Evolutionary conservation across 1,139 yeast species (phyloP), one percentile per base, ranked within the genome.

Genomic region (Protomyces inouyei): DNA sequence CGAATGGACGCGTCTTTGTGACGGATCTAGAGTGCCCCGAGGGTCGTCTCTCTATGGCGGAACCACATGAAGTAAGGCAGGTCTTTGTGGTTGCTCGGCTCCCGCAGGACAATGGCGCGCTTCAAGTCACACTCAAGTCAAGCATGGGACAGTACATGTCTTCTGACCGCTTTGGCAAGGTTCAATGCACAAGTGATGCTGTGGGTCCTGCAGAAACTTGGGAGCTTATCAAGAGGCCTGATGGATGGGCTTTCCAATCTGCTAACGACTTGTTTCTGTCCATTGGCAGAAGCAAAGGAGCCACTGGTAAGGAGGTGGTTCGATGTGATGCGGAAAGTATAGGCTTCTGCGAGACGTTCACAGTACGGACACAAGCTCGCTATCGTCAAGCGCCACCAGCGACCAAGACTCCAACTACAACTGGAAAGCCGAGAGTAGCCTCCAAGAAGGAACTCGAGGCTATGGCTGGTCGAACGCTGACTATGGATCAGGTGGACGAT

Each of bases 31-130:
- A 64, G 48, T 16, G 53, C n/a, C 43, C 35, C 6, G 14, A 55
- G 14, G 53, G 8, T 12, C 18, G 25, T 18, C 43, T 59, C 45
- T 18, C 46, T 10, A 21, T 36, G 14, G 59, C 55, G 10, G 67
- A 65, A 38, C 67, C 67, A 18, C 61, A 65, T 38, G 67, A 65
- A 25, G 66, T 65, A 10, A 59, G 67, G 35, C 67, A 65, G 52
- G 67, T 65, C 48, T 65, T 60, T 46, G 63, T 65, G 28, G 53
- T 55, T 43, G 51, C 65, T 1, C 48, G 48, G 1, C 25, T 43
- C 8, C 48, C 48, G 8, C 35, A 52, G n/a, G 45, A 57, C 28
- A 52, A 40, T 37, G 65, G 64, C 32, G 36, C 55, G n/a, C 46
- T 48, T 2, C 63, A 54, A 23, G 53, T 32, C n/a, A 16, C 52